These are phyloP conservation scores for Aspergillus kassunensis DNA, from an alignment of 495 filamentous ascomycete genomes.

Conservation along the genomic window DNA sequence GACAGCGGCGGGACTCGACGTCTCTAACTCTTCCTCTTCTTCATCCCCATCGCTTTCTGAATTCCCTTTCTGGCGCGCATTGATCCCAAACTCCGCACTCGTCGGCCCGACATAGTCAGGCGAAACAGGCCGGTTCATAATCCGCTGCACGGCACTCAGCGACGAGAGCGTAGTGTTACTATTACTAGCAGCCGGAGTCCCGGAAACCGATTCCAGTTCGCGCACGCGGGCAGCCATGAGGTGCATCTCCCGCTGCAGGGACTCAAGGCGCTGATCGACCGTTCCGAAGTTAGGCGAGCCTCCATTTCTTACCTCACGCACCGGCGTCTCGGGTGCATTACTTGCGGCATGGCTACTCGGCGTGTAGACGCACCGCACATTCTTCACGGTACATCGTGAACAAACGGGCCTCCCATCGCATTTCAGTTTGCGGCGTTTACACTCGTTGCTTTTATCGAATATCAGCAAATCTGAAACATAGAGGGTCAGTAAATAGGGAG, in stretches of 20 bases:
- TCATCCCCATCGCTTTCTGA: slow-evolving; percentile 15
- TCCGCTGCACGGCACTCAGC: slow-evolving; percentile 25
- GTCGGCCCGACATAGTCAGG: slow-evolving; percentile 40
- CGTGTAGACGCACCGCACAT: slow-evolving; percentile 66
- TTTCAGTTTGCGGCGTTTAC: slow-evolving; percentile 87
- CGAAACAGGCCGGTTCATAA: slow-evolving; percentile 34
- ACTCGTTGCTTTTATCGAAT: slow-evolving; percentile 60
- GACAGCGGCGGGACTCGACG: slow-evolving; percentile 18
- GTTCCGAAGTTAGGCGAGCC: slow-evolving; percentile 19
- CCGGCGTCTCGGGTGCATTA: slow-evolving; percentile 8
- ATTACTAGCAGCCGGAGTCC: slow-evolving; percentile 6
- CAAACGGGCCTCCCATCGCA: slow-evolving; percentile 80
- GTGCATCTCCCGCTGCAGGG: slow-evolving; percentile 30
- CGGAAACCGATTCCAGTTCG: slow-evolving; percentile 25
- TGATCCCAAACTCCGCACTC: slow-evolving; percentile 41
- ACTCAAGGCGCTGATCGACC: slow-evolving; percentile 29
- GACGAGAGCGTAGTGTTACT: slow-evolving; percentile 6
- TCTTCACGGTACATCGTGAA: slow-evolving; percentile 62
- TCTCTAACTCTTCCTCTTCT: slow-evolving; percentile 18
- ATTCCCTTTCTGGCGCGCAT: slow-evolving; percentile 11
- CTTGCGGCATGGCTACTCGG: slow-evolving; percentile 5
- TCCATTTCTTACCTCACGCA: slow-evolving; percentile 20
- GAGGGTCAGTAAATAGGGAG: not conserved
- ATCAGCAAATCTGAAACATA: not conserved
- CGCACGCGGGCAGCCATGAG: slow-evolving; percentile 31